Evolutionary conservation across 306 rosid genomes (phyloP), one percentile per base, ranked within the genome.

Genomic region (Castanea sativa): DNA sequence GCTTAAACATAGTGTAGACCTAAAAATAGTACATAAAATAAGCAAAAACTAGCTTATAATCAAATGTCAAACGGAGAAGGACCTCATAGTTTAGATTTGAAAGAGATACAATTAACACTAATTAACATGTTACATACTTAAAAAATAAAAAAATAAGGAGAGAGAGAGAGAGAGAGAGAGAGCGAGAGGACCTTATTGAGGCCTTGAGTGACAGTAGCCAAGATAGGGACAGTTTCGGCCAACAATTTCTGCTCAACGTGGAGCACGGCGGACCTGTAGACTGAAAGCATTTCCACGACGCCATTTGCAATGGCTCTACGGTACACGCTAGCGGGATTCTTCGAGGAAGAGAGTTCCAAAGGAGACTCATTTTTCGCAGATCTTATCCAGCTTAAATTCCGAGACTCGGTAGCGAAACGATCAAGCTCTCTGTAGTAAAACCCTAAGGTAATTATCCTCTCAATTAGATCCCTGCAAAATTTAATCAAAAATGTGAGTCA

Each of bases 231-330:
- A 16, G 93, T 87, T 78, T 95, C 99, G 15, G 99, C 76, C 89
- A 93, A 73, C 76, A 95, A 73, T 86, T 79, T 88, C 88, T 95
- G 96, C 87, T 95, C 99, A 81, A 93, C 88, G 74, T 91, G 97
- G 29, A 95, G 84, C 82, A 93, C 92, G 8, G 97, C 87, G 27
- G 99, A 95, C 86, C 94, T 80, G 70, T 91, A 95, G 65, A 91
- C 89, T 0, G 98, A 88, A 56, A 95, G 88, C 73, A 95, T 87
- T 90, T 95, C 98, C 15, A 91, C 93, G 73, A 95, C 85, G 81
- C 98, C 98, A 87, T 95, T 95, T 7, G 98, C 98, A 10, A 95
- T 56, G 38, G 98, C 97, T 79, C 98, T 90, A 25, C 92, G 92
- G 76, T 95, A 95, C 75, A 95, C 93, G 78, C 99, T 93, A 8